Base-by-base conservation (phyloP, 345 rosid species). In the Psidium guajava region DNA sequence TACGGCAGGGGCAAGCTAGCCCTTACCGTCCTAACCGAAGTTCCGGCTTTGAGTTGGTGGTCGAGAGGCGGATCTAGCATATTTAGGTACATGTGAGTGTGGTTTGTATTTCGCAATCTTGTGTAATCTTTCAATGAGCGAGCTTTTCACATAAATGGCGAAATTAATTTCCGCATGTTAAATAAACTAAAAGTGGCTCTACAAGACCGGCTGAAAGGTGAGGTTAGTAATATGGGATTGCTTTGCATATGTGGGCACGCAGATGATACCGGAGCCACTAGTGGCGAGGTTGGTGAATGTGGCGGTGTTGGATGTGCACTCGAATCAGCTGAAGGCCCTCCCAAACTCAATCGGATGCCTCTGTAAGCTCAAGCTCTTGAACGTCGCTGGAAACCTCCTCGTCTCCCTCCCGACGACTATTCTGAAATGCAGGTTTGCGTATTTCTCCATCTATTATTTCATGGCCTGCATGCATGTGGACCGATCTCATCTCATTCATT, bases 311-410 rank as follows among this genome's bases (percentile, higher is more conserved):
- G 98, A 97, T 85, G 96, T 91, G 85, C 98, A 92, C 88, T 97
- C 99, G 0, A 97, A 97, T 85, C 96, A 95, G 89, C 92, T 96
- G 15, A 93, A 90, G 89, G 88, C 89, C 57, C 93, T 97, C 42
- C 99, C 98, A 3, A 93, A 94, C 81, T 97, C 98, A 47, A 90
- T 96, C 10, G 98, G 98, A 3, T 95, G 98, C 86, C 93, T 97
- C 82, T 93, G 95, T 0, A 95, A 95, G 88, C 98, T 97, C 89
- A 97, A 93, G 89, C 82, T 87, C 85, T 92, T 97, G 82, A 93
- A 96, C 59, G 96, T 94, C 84, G 93, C 99, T 2, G 98, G 98
- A 82, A 97, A 97, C 89, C 92, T 93, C 82, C 92, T 97, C 24
- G 88, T 88, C 52, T 87, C 86, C 49, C 89, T 95, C 40, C 98